Percentiles rank a stretch among this genome's conserved stretches.
Conservation (phyloP, 2,329 filamentous ascomycete genomes). For the Pseudopithomyces maydicus region DNA sequence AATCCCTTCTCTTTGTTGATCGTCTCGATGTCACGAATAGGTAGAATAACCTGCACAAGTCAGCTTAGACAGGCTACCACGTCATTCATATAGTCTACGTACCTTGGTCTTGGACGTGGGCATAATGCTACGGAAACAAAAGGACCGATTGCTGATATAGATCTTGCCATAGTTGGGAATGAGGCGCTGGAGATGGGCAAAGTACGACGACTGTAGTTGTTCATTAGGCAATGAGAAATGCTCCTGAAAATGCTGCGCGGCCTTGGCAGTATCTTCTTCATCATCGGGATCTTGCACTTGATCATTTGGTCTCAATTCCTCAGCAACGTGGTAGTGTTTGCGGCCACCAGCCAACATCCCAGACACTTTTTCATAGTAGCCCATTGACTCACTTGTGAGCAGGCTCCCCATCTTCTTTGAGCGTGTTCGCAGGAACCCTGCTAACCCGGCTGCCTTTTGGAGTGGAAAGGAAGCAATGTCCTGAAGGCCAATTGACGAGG, state of each 20-base stretch:
- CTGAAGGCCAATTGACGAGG: constrained; percentile 59
- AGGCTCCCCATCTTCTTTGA: constrained; percentile 82
- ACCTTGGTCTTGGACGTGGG: constrained; percentile 86
- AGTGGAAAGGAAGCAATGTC: constrained; percentile 76
- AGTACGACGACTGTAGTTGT: constrained; percentile 85
- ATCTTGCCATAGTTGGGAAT: constrained; percentile 95
- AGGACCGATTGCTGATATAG: constrained; percentile 84
- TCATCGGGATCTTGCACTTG: constrained; percentile 61
- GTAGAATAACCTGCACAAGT: constrained; percentile 69
- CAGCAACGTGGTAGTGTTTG: constrained; percentile 82
- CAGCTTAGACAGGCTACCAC: constrained; percentile 9
- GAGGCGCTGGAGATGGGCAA: constrained; percentile 87
- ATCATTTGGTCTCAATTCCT: constrained; percentile 69
- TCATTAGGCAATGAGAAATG: constrained; percentile 93
- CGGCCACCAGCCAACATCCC: constrained; percentile 94
- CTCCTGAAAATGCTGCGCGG: constrained; percentile 74
- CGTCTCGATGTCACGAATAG: constrained; percentile 89
- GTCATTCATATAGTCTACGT: constrained; percentile 6
- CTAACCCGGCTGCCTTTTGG: constrained; percentile 81
- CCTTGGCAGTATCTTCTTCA: constrained; percentile 58
- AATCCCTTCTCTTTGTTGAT: constrained; percentile 96
- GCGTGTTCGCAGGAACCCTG: constrained; percentile 78
- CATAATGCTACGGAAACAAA: constrained; percentile 91
- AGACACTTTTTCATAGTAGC: constrained; percentile 94
- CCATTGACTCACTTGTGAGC: constrained; percentile 89